phyloP scores from a whole-genome alignment of 2,329 filamentous ascomycete species.

The Zymoseptoria crescenta region DNA sequence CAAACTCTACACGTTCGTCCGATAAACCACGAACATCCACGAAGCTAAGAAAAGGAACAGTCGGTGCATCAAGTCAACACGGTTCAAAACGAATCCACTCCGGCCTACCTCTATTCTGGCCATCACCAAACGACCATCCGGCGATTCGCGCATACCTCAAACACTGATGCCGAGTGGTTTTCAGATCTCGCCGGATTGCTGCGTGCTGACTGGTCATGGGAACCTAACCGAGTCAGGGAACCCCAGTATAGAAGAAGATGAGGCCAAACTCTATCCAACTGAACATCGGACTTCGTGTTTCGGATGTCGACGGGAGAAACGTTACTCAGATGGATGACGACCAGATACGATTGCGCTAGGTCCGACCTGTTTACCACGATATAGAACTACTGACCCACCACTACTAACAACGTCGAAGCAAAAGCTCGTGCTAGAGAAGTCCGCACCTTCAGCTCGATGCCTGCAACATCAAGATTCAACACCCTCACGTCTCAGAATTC shows the following conservation, averaged over 20 bases:
- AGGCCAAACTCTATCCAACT: background rate
- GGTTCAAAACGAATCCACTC: too few relatives aligned
- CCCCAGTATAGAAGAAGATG: background rate
- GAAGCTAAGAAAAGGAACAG: too few relatives aligned
- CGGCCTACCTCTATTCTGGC: too few relatives aligned
- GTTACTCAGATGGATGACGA: background rate
- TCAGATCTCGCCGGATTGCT: background rate
- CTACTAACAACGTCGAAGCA: background rate
- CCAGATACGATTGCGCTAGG: background rate
- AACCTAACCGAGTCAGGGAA: background rate
- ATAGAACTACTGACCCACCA: background rate
- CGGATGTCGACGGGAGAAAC: background rate
- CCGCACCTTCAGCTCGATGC: background rate
- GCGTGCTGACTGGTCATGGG: background rate
- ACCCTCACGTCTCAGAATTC: too few relatives aligned
- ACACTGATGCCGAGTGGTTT: too few relatives aligned
- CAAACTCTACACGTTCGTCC: too few relatives aligned
- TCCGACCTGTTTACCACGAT: background rate
- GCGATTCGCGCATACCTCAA: too few relatives aligned
- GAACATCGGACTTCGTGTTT: background rate
- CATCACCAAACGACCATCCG: too few relatives aligned
- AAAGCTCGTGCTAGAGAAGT: background rate
- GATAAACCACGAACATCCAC: too few relatives aligned
- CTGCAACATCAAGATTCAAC: background rate
- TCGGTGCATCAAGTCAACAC: too few relatives aligned